A percentile compares a stretch with the other conserved stretches of the same genome.
These are phyloP conservation scores for Pyrenochaeta sp. DNA, from an alignment of 2,329 filamentous ascomycete species.

Conservation along the genomic window DNA sequence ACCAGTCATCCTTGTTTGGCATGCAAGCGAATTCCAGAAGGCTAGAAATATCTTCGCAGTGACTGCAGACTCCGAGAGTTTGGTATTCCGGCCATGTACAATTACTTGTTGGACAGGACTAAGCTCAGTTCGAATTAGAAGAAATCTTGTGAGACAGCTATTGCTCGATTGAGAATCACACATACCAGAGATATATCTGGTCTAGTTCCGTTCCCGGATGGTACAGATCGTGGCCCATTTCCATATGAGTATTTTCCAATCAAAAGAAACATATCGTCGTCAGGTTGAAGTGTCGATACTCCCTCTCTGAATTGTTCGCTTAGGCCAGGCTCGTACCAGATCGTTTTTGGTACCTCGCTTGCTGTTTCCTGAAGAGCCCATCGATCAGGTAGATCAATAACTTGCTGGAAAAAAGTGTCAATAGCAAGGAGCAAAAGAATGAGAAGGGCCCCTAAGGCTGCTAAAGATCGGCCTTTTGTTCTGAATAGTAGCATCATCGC, in stretches of 20 bases:
- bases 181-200: too few species aligned
- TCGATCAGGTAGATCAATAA: constrained; percentile 15
- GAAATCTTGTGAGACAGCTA: neutral
- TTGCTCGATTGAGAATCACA: too few species aligned
- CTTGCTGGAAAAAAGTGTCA: constrained; percentile 28
- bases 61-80: constrained; percentile 23
- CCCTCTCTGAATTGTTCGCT: too few species aligned
- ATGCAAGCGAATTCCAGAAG: constrained; percentile 14
- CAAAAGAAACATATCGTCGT: too few species aligned
- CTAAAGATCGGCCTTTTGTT: constrained; percentile 21
- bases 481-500: constrained; percentile 21
- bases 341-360: too few species aligned
- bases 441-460: constrained; percentile 16
- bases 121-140: constrained; percentile 4
- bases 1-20: too few species aligned
- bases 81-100: constrained; percentile 25
- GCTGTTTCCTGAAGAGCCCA: too few species aligned
- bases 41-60: constrained; percentile 18
- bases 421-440: constrained; percentile 22
- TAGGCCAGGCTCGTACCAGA: too few species aligned
- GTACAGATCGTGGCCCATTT: too few species aligned
- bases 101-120: constrained; percentile 15
- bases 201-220: too few species aligned
- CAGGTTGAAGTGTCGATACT: too few species aligned
- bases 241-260: too few species aligned